Evolutionary conservation across 2,329 filamentous ascomycete species (phyloP).

Genomic region (Fusarium sp.): DNA sequence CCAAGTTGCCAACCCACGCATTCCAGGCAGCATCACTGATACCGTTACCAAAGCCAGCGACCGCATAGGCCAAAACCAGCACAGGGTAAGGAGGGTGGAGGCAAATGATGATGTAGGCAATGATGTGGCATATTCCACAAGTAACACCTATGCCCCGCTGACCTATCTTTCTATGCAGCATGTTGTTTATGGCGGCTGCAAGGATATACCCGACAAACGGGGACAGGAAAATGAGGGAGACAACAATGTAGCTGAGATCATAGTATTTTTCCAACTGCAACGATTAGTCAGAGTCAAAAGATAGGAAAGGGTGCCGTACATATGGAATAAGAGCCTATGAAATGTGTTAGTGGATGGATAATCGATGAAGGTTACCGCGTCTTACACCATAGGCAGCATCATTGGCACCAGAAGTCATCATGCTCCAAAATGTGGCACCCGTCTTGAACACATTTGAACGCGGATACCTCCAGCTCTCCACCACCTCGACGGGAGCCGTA

Average conservation of each 20-base stretch:
- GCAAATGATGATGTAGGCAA: conserved; percentile 73
- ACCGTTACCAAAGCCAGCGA: conserved; percentile 79
- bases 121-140: conserved; percentile 68
- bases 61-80: conserved; percentile 72
- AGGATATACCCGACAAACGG: conserved; percentile 73
- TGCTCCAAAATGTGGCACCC: conserved; percentile 67
- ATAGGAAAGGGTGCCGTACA: conserved; percentile 39
- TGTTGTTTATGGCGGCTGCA: conserved; percentile 72
- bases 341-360: background rate
- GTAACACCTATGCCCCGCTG: conserved; percentile 70
- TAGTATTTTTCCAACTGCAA: conserved; percentile 62
- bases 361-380: conserved; percentile 1
- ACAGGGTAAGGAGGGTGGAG: conserved; percentile 76
- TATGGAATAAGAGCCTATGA: conserved; percentile 61
- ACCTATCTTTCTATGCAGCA: conserved; percentile 44
- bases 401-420: conserved; percentile 69
- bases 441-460: conserved; percentile 59
- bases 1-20: conserved; percentile 73
- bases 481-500: background rate
- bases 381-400: conserved; percentile 69
- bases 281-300: background rate
- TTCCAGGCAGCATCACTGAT: conserved; percentile 69
- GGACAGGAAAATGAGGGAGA: conserved; percentile 75
- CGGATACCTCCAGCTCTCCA: conserved; percentile 39
- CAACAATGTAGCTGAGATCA: conserved; percentile 67